Evolutionary conservation across 176 grass and related monocot genomes (phyloP), one percentile per base, ranked within the genome.

Genomic region (Chloris gayana): DNA sequence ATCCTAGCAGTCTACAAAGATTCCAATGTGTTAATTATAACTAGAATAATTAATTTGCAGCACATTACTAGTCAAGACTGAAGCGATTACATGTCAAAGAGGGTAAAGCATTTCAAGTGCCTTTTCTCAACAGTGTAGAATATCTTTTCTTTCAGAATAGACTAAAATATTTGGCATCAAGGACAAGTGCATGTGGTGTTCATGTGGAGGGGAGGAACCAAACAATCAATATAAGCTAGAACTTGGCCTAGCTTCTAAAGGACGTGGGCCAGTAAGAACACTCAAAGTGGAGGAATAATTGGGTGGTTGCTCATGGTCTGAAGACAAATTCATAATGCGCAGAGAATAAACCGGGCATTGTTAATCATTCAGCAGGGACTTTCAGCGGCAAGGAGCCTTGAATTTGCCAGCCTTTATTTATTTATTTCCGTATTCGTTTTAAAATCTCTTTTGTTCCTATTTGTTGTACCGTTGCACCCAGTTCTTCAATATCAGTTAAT

Each of bases 161-260:
- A 57, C 8, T 57, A 57, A 24, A 57, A 11, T 57, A 57, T 57
- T 70, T 82, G 51, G 35, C 25, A 63, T 53, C 38, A 18, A 76
- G 77, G 63, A 75, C 84, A 87, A 25, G 24, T 64, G 78, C 78
- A 87, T 82, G 72, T 81, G 85, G 85, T 69, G 78, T 63, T 76
- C 78, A 82, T 81, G 85, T 75, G 85, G 51, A 61, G 60, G 35
- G 19, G 41, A 27, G 69, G 47, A 47, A 46, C 58, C 38, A 19
- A 31, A 4, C 62, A 50, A 81, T 69, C 62, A 86, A 35, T 81
- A 38, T 58, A 38, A 81, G 62, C 29, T 74, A 74, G 84, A 81
- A 82, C 59, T 25, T 73, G 45, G 25, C 25, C 49, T 86, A 59
- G 69, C 26, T 67, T 80, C 24, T 71, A 51, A 63, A 57, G 21